A percentile compares a stretch with the other conserved stretches of the same genome.
These are phyloP conservation scores for Hansfordia pulvinata DNA, from an alignment of 2,329 filamentous ascomycete genomes.

Conservation along the genomic window DNA sequence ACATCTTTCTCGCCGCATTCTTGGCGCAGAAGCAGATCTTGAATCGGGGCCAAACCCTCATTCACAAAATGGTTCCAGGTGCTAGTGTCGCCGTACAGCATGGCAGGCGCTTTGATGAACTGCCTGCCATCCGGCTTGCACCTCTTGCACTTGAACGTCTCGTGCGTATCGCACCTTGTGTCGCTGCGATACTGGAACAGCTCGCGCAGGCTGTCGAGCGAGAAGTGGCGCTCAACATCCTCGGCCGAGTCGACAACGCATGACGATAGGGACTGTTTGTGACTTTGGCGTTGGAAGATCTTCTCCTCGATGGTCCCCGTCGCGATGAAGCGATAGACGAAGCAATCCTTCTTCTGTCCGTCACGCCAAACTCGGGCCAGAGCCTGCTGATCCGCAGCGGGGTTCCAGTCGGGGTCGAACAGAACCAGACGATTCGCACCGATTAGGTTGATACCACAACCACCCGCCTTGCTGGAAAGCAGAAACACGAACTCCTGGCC, in stretches of 20 bases:
- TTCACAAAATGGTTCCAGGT: constrained; percentile 99
- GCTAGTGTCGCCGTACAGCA: constrained; percentile 95
- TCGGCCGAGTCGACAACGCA: constrained; percentile 95
- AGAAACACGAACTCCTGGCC: constrained; percentile 87
- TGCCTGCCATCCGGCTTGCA: constrained; percentile 83
- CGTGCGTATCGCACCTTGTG: constrained; percentile 87
- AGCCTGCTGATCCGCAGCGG: constrained; percentile 92
- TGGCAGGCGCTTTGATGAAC: constrained; percentile 78
- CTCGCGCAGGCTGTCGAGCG: constrained; percentile 77
- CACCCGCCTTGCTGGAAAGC: constrained; percentile 92
- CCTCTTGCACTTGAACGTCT: constrained; percentile 96
- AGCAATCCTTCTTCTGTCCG: constrained; percentile 97
- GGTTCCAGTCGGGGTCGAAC: constrained; percentile 97
- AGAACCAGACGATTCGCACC: constrained; percentile 73
- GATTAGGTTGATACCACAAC: constrained; percentile 77
- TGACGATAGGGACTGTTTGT: constrained; percentile 93
- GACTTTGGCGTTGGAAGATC: constrained; percentile 95
- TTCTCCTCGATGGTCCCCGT: constrained; percentile 98
- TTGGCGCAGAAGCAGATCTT: constrained; percentile 81
- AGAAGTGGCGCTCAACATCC: constrained; percentile 95
- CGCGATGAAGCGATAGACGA: constrained; percentile 98
- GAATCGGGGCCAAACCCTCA: constrained; percentile 64
- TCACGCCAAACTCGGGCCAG: constrained; percentile 97
- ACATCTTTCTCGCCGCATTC: constrained; percentile 69
- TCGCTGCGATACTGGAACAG: constrained; percentile 82